Evolutionary conservation across 257 asterid species (phyloP).

Genomic region (Penstemon eatonii): DNA sequence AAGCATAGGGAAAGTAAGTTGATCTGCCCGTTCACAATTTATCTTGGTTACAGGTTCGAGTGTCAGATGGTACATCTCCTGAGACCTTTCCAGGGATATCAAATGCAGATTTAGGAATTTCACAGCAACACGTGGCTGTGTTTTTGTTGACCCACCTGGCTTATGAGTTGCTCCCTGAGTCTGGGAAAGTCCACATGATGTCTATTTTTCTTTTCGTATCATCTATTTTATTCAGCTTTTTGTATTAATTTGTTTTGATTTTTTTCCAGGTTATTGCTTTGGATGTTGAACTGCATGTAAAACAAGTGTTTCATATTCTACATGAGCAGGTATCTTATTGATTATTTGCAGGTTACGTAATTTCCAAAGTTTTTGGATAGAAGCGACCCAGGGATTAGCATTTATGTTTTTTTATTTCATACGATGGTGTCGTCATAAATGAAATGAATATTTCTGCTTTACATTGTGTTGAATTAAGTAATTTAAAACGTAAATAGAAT

Average conservation of each 20-base stretch:
- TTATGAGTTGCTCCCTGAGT: slow-evolving; percentile 88
- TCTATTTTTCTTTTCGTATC: slow-evolving; percentile 3
- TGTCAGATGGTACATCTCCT: slow-evolving; percentile 58
- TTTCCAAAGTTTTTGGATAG: slow-evolving; percentile 12
- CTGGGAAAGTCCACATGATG: slow-evolving; percentile 72
- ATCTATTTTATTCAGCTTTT: slow-evolving; percentile 5
- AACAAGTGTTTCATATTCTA: slow-evolving; percentile 92
- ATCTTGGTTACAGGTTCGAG: slow-evolving; percentile 58
- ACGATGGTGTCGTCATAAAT: slow-evolving; percentile 9
- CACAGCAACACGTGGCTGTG: slow-evolving; percentile 68
- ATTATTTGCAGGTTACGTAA: slow-evolving; percentile 15
- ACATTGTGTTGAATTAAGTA: slow-evolving; percentile 19
- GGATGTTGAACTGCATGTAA: slow-evolving; percentile 86
- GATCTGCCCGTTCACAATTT: slow-evolving; percentile 19
- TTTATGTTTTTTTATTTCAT: slow-evolving; percentile 3
- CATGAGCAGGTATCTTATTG: slow-evolving; percentile 82
- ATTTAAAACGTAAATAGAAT: slow-evolving; percentile 8
- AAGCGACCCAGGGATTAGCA: not conserved
- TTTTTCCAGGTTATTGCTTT: slow-evolving; percentile 73
- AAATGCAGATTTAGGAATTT: slow-evolving; percentile 68
- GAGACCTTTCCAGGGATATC: slow-evolving; percentile 61
- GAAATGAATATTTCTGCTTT: slow-evolving; percentile 4
- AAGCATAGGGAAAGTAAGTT: slow-evolving; percentile 12
- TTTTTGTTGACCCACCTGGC: slow-evolving; percentile 77
- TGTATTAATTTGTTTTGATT: slow-evolving; percentile 20